These are phyloP conservation scores for Eragrostis curvula DNA, from an alignment of 176 grass and related monocot species.

Conservation along the genomic window DNA sequence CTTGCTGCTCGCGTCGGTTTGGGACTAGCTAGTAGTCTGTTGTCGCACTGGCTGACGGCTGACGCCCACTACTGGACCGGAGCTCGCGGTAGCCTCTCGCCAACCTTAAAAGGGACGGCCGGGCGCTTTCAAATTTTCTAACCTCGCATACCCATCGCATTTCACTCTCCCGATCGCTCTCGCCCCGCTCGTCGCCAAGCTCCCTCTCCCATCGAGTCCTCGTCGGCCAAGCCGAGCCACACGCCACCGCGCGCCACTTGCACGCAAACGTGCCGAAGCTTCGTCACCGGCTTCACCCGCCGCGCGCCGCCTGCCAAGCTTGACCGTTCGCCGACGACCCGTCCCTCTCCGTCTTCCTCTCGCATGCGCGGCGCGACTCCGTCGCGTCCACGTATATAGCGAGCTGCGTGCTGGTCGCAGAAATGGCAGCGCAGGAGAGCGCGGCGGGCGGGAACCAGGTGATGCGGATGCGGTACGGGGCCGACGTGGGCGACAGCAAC, in stretches of 20 bases:
- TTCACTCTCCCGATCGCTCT: constrained; percentile 26
- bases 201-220: no score
- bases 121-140: constrained; percentile 39
- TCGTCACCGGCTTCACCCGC: background rate
- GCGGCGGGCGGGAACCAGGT: constrained; percentile 34
- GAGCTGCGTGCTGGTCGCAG: background rate
- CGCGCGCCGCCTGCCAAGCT: background rate
- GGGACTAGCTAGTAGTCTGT: background rate
- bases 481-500: constrained; percentile 63
- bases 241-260: constrained; percentile 12
- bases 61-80: background rate
- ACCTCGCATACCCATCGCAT: background rate
- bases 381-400: background rate
- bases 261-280: constrained; percentile 18
- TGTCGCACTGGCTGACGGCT: constrained; percentile 23
- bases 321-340: constrained; percentile 8
- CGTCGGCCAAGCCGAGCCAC: no score
- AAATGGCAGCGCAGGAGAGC: constrained; percentile 58
- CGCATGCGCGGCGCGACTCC: background rate
- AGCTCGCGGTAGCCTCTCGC: background rate
- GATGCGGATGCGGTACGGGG: constrained; percentile 51
- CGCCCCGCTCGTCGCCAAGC: constrained; percentile 19
- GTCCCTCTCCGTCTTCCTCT: background rate
- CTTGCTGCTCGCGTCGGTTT: background rate
- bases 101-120: constrained; percentile 48